Evolutionary conservation across 2,329 filamentous ascomycete genomes (phyloP), one percentile per base, ranked within the genome.

Genomic region (Fulvia fulva): DNA sequence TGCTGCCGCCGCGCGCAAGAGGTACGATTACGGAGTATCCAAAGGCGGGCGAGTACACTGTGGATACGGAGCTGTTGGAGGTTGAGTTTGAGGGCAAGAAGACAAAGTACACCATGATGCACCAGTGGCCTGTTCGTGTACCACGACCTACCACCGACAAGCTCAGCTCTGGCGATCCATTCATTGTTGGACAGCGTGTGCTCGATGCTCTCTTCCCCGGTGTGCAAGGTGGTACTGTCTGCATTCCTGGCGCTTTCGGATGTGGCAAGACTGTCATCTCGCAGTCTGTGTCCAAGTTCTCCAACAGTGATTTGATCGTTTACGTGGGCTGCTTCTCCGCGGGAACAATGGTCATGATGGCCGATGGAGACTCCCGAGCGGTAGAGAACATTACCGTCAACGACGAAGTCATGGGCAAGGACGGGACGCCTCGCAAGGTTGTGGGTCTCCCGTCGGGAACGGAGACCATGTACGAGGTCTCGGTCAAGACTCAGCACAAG

Each of bases 231-330:
- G 94, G 94, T 74, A 99, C 94, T 46, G 91, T 97, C 66, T 96
- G 93, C 73, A 99, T 99, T 72, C 94, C 94, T 25, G 94, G 94
- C 74, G 94, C 94, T 77, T 99, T 99, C 75, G 94, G 94, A 65
- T 99, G 94, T 72, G 94, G 94, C 73, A 99, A 99, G 87, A 99
- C 94, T 70, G 94, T 99, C 80, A 99, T 99, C 78, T 92, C 88
- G 71, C 94, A 99, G 80, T 96, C 91, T 61, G 89, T 99, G 64
- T 99, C 94, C 77, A 99, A 99, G 80, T 99, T 99, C 82, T 99
- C 94, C 73, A 99, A 99, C 86, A 94, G 89, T 76, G 94, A 99
- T 75, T 90, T 97, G 71, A 99, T 99, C 68, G 90, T 99, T 68
- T 99, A 99, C 74, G 94, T 99, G 60, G 94, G 94, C 60, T 88